Conservation (phyloP, 1,284 basidiomycete species). For the Pascua sp. region DNA sequence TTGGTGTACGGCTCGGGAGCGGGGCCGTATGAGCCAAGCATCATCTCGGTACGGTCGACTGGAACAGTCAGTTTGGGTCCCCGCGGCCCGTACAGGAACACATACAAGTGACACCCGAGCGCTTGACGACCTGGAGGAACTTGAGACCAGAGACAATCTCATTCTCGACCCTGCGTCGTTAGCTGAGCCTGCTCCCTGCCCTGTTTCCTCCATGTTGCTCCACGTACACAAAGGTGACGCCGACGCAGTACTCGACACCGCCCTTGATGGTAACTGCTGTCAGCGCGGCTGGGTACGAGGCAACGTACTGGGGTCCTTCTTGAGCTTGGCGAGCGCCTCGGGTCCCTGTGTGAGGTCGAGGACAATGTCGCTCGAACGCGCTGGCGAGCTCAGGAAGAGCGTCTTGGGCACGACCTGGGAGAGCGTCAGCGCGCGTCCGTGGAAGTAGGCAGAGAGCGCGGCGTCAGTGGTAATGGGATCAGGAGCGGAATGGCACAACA, state of each 20-base stretch:
- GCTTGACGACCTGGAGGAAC: slow-evolving; percentile 56
- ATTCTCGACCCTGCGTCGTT: slow-evolving; percentile 43
- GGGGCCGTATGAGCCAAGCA: slow-evolving; percentile 56
- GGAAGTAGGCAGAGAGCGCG: background rate
- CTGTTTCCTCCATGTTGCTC: background rate
- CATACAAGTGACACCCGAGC: slow-evolving; percentile 46
- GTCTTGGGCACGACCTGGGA: slow-evolving; percentile 44
- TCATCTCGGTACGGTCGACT: slow-evolving; percentile 48
- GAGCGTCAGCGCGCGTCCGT: background rate
- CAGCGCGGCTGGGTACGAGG: background rate
- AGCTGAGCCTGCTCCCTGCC: background rate
- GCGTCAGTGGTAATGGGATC: no score
- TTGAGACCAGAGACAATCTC: slow-evolving; percentile 56
- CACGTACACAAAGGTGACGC: slow-evolving; percentile 50
- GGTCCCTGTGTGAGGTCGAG: slow-evolving; percentile 51
- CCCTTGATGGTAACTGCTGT: slow-evolving; percentile 53
- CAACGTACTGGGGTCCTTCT: slow-evolving; percentile 52
- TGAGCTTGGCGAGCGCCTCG: slow-evolving; percentile 50
- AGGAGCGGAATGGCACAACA: no score
- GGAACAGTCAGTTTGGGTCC: slow-evolving; percentile 3
- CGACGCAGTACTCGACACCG: slow-evolving; percentile 57
- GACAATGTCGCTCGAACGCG: slow-evolving; percentile 48
- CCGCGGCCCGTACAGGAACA: slow-evolving; percentile 23
- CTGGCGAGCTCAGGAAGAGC: slow-evolving; percentile 53
- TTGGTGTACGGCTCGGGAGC: slow-evolving; percentile 49